Evolutionary conservation across 257 asterid genomes (phyloP).

Genomic region (Solanum pinnatisectum): DNA sequence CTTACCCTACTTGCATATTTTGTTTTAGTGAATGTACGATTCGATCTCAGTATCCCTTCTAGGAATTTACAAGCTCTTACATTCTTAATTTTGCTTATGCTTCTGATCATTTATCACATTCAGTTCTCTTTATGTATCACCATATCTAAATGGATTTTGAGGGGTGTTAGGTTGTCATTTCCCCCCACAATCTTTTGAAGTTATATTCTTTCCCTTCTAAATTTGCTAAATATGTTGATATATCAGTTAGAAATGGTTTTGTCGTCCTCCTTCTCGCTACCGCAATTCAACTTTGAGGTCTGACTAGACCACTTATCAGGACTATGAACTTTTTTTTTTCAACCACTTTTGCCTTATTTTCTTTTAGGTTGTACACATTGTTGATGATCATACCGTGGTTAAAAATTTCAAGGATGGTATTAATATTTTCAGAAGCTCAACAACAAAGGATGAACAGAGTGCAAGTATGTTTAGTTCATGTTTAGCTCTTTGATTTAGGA

Average conservation of each 20-base stretch:
- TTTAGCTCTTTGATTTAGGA: neutral
- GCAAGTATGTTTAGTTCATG: conserved; percentile 17
- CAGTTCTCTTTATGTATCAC: neutral
- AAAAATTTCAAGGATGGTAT: conserved; percentile 23
- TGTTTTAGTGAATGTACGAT: neutral
- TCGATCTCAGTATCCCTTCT: neutral
- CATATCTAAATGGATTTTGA: neutral
- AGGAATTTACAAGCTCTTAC: neutral
- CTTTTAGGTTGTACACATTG: conserved; percentile 51
- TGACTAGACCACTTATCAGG: neutral
- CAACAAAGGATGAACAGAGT: conserved; percentile 24
- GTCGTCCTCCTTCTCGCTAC: neutral
- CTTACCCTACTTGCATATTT: neutral
- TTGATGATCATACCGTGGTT: conserved; percentile 33
- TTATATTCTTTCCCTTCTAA: neutral
- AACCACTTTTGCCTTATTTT: neutral
- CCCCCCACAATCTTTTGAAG: neutral
- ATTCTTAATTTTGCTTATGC: neutral
- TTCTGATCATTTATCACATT: neutral
- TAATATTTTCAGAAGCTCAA: conserved; percentile 32
- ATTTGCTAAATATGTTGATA: neutral
- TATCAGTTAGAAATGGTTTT: neutral
- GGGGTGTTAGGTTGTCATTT: neutral
- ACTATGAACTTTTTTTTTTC: neutral
- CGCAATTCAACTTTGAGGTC: neutral